Evolutionary conservation across 495 filamentous ascomycete species (phyloP), one percentile per base, ranked within the genome.

Genomic region (Aspergillus conjunctus): DNA sequence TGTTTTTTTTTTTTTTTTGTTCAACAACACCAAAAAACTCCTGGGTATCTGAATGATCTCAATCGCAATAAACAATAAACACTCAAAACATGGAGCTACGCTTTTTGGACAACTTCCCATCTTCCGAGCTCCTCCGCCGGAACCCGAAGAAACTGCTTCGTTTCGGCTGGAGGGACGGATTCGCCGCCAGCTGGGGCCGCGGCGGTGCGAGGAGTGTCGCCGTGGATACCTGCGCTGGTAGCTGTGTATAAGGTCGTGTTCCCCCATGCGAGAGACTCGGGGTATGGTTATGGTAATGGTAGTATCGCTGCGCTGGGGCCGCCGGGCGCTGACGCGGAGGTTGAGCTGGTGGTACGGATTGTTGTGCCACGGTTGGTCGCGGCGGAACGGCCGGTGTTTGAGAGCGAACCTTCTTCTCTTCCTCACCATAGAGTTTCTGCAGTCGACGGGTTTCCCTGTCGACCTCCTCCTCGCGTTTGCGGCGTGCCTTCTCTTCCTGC

Each of bases 361-460:
- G 43, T 56, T 68, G 56, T 55, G 66, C 26, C 26, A 26, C 58
- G 26, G 66, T 51, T n/a, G 62, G 63, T 44, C 71, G 66, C 22
- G 71, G 62, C n/a, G 73, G 63, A 8, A 74, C 44, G 0, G 65
- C 34, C 30, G 72, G 62, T 7, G 64, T 64, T 45, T 75, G 75
- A 22, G 56, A 56, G 20, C 74, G 78, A 5, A 59, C 76, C 48
- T 71, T 70, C 26, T 73, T 59, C 51, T 80, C 77, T 52, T 85
- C 80, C 30, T 70, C 79, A 37, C 90, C 91, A 67, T 93, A 97
- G 54, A 89, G 62, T 62, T 83, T 83, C 46, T 87, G 81, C 10
- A 98, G 72, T 3, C 93, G 81, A 66, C 93, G 89, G 0, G 94
- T 98, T 73, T 98, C 94, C 57, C 85, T 85, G 21, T 90, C 88